Conservation (phyloP, 257 asterid genomes). For the Leonotis leonurus region DNA sequence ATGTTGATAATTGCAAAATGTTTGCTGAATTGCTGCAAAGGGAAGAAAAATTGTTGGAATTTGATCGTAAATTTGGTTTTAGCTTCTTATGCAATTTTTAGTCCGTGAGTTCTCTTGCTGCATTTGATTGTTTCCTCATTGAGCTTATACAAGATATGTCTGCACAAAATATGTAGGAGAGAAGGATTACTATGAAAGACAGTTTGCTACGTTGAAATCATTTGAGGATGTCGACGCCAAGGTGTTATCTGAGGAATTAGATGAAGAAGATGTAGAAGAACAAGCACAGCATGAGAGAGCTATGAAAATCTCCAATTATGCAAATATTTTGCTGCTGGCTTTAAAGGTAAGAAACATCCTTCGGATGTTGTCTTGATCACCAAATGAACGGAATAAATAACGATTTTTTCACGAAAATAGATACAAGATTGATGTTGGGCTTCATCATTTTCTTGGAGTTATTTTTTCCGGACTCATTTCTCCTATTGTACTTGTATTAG, state of each 20-base stretch:
- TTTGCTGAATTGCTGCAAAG: not conserved
- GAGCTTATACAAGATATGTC: not conserved
- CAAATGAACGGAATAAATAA: not conserved
- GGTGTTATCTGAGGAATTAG: slow-evolving; percentile 36
- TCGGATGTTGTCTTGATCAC: not conserved
- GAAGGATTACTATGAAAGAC: slow-evolving; percentile 70
- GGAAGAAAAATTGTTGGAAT: not conserved
- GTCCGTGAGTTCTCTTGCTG: not conserved
- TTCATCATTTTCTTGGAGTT: too few relatives aligned
- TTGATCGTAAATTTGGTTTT: not conserved
- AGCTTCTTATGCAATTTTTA: not conserved
- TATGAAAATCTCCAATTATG: slow-evolving; percentile 77
- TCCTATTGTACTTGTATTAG: slow-evolving; percentile 26
- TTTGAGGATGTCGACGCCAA: slow-evolving; percentile 65
- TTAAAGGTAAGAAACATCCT: slow-evolving; percentile 46
- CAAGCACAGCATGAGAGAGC: slow-evolving; percentile 72
- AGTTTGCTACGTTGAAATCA: slow-evolving; percentile 66
- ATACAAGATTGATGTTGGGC: too few relatives aligned
- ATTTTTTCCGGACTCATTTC: not conserved
- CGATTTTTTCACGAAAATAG: too few relatives aligned
- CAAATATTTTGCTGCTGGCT: slow-evolving; percentile 59
- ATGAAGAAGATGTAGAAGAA: slow-evolving; percentile 58
- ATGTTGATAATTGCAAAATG: not conserved
- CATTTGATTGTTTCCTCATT: not conserved
- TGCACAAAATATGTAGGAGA: slow-evolving; percentile 42